A percentile compares a stretch with the other conserved stretches of the same genome.
Evolutionary conservation across 2,329 filamentous ascomycete species (phyloP).

Genomic region (Periconia macrospinosa): DNA sequence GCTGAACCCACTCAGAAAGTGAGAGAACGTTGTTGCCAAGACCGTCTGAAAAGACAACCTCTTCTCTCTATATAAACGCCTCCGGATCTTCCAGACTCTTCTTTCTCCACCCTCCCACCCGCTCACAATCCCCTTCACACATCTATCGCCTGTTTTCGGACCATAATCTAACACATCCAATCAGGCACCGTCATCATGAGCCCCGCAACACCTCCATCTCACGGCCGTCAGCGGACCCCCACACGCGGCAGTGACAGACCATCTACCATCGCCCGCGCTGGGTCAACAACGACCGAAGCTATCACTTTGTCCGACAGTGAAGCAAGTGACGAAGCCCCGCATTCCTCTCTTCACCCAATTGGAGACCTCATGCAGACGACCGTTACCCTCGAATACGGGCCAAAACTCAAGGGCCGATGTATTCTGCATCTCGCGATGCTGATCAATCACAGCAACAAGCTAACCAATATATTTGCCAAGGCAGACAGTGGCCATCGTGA

Average conservation of each 20-base stretch:
- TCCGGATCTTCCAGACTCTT: neutral
- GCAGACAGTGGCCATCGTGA: conserved; percentile 1
- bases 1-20: neutral
- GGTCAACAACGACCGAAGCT: neutral
- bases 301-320: neutral
- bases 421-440: conserved; percentile 15
- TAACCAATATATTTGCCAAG: neutral
- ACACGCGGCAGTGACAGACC: neutral
- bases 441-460: conserved; percentile 12
- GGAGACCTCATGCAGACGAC: conserved; percentile 13
- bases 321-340: neutral
- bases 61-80: neutral
- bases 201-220: neutral
- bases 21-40: neutral
- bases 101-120: neutral
- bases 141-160: neutral
- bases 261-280: neutral
- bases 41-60: neutral
- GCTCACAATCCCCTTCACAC: neutral
- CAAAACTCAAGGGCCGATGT: conserved; percentile 3
- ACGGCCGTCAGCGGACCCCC: neutral
- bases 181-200: neutral
- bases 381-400: conserved; percentile 18
- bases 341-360: neutral
- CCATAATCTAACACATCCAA: neutral